These are phyloP conservation scores for Aechmea fasciata DNA, from an alignment of 176 grass and related monocot genomes.

Conservation along the genomic window DNA sequence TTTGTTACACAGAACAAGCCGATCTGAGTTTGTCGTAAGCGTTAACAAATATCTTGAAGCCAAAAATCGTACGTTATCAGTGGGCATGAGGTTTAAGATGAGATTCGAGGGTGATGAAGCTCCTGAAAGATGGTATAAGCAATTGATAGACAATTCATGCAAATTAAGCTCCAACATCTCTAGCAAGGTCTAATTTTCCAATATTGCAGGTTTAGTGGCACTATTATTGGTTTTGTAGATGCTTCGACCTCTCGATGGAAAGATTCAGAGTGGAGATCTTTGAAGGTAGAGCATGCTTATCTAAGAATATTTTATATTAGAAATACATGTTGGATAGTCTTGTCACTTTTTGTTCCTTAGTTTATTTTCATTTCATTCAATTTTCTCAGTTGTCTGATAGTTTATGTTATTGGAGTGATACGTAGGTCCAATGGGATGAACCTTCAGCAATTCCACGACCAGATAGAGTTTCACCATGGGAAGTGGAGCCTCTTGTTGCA, in stretches of 20 bases:
- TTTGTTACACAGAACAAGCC: conserved; percentile 52
- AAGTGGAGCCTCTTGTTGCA: conserved; percentile 60
- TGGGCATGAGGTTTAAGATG: conserved; percentile 97
- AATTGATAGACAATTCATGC: background rate
- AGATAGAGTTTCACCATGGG: conserved; percentile 89
- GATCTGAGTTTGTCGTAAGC: conserved; percentile 82
- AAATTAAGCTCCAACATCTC: background rate
- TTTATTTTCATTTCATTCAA: background rate
- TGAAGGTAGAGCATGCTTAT: conserved; percentile 43
- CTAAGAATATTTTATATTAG: background rate
- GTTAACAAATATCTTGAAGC: conserved; percentile 88
- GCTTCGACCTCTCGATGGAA: conserved; percentile 50
- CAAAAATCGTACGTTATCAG: conserved; percentile 67
- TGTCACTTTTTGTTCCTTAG: background rate
- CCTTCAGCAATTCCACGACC: conserved; percentile 61
- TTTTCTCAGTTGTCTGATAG: background rate
- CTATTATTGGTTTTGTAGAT: conserved; percentile 61
- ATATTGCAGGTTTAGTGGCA: conserved; percentile 78
- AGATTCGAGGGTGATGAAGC: conserved; percentile 92
- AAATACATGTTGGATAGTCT: background rate
- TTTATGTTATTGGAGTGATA: conserved; percentile 14
- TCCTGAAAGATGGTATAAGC: conserved; percentile 69
- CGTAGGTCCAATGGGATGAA: conserved; percentile 97
- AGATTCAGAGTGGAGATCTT: conserved; percentile 87
- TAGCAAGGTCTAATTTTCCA: background rate